Evolutionary conservation across 2,329 filamentous ascomycete genomes (phyloP).

Genomic region (Tolypocladium guangdongense): DNA sequence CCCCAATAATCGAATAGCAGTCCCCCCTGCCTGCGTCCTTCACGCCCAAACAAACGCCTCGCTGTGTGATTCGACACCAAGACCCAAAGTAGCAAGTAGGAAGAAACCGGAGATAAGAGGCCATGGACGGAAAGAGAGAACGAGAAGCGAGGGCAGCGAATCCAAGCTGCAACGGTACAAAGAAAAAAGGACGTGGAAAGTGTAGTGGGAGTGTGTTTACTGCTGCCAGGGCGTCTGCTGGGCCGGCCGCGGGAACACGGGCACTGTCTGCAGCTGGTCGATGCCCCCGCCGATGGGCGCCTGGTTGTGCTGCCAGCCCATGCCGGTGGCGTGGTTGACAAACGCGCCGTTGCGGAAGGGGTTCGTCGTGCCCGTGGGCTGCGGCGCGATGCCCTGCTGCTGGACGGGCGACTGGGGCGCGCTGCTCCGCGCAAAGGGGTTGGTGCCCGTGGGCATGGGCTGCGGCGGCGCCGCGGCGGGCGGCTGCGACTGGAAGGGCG

Average conservation of each 20-base stretch:
- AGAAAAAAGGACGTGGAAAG: too few relatives aligned
- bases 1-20: background rate
- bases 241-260: conserved; percentile 75
- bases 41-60: conserved; percentile 2
- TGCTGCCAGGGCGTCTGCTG: conserved; percentile 53
- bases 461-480: conserved; percentile 27
- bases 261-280: conserved; percentile 68
- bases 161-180: background rate
- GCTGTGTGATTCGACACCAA: background rate
- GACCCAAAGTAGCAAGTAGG: background rate
- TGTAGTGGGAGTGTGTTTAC: too few relatives aligned
- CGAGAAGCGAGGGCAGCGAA: conserved; percentile 12
- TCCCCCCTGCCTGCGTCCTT: background rate
- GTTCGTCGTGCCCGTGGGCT: conserved; percentile 82
- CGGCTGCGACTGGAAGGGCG: conserved; percentile 15
- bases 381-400: conserved; percentile 50
- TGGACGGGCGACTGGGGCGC: conserved; percentile 16
- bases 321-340: conserved; percentile 76
- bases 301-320: conserved; percentile 76
- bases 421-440: conserved; percentile 44
- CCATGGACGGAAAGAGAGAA: background rate
- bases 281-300: conserved; percentile 72
- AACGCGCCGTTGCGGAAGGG: conserved; percentile 89
- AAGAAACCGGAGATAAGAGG: background rate
- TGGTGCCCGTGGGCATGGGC: conserved; percentile 43